Evolutionary conservation across 768 basidiomycete species (phyloP), one percentile per base, ranked within the genome.

Genomic region (Lactarius sanguifluus): DNA sequence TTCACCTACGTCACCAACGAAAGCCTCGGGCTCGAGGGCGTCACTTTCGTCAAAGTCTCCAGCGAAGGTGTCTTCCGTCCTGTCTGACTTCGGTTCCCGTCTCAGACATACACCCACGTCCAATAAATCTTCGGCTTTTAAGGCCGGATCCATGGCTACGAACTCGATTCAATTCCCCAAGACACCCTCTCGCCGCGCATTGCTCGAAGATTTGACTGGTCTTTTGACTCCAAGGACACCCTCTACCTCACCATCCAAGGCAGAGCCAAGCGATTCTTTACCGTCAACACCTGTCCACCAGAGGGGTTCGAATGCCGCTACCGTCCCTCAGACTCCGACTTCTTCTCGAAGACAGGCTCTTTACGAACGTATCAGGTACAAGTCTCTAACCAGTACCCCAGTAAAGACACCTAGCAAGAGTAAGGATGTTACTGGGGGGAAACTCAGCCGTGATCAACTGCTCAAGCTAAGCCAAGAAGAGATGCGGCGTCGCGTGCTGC

Each of bases 321-420:
- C 89, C 1, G 82, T 83, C 32, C 84, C 88, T 5, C 76, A 85
- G 69, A 92, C 90, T 6, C 91, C 91, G 1, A 84, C 84, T 18
- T 87, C 87, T 41, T 89, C 92, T 41, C 83, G 92, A 54, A 83
- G 92, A 55, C 86, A 87, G 71, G 92, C 92, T 9, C 79, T 94
- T 1, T 91, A 91, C 71, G 92, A 94, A 69, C 89, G 92, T 47
- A 79, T 94, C 56, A 87, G 88, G 20, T 87, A 89, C 71, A 83
- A 85, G 64, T 92, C 91, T 5, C 74, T 92, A 61, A 84, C 85
- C 1, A 77, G 80, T 43, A 86, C 89, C 10, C 91, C 92, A 0
- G 85, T 84, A 57, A 91, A 91, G 73, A 64, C 71, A 47, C 67
- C 64, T 30, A 74, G 77, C 23, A 77, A 78, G 59, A 81, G 78